Evolutionary conservation across 306 rosid genomes (phyloP).

Genomic region (Malus fusca): DNA sequence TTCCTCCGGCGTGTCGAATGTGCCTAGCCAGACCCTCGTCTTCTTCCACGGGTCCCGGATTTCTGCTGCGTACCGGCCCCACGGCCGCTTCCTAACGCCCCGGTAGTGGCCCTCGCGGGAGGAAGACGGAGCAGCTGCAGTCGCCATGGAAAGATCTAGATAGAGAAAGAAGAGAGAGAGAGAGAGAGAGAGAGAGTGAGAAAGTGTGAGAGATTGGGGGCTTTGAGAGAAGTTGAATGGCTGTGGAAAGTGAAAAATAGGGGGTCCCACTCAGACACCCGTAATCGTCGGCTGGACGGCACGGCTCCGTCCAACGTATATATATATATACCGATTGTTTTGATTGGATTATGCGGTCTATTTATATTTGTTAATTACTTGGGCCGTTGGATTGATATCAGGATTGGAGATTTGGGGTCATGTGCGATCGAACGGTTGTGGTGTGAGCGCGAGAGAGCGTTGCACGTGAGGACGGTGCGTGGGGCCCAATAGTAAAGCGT

Average conservation of each 20-base stretch:
- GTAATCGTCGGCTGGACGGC: conserved; percentile 89
- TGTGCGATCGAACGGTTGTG: conserved; percentile 17
- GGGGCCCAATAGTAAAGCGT: conserved; percentile 20
- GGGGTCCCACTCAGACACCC: conserved; percentile 79
- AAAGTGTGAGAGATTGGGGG: neutral
- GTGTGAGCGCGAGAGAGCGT: neutral
- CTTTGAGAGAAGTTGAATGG: neutral
- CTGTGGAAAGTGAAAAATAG: neutral
- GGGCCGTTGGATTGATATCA: conserved; percentile 27
- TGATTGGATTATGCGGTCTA: neutral
- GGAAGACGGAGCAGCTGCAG: conserved; percentile 20
- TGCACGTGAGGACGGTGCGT: conserved; percentile 2
- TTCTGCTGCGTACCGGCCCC: conserved; percentile 99
- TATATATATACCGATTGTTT: neutral
- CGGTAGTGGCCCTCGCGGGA: conserved; percentile 75
- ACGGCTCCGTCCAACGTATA: conserved; percentile 10
- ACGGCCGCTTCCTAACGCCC: conserved; percentile 87
- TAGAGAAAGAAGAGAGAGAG: neutral
- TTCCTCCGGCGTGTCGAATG: conserved; percentile 91
- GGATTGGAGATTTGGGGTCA: neutral
- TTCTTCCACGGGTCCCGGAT: conserved; percentile 97
- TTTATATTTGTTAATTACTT: neutral
- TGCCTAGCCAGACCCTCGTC: conserved; percentile 91
- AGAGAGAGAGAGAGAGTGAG: neutral
- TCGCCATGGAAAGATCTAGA: conserved; percentile 31